These are phyloP conservation scores for Aspergillus avenaceus DNA, from an alignment of 495 filamentous ascomycete species.

Conservation along the genomic window DNA sequence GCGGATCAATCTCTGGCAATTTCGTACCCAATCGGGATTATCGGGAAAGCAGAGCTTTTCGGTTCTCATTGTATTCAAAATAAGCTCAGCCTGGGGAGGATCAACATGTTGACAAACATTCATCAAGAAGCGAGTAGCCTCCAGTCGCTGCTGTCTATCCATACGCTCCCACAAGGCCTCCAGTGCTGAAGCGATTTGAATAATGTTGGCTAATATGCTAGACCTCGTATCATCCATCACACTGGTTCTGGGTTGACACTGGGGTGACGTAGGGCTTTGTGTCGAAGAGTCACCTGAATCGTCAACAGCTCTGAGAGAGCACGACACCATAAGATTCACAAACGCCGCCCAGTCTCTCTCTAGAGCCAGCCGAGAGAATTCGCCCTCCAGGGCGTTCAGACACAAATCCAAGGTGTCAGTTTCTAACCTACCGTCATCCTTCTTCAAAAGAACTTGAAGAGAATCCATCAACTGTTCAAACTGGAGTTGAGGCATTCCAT, in stretches of 20 bases:
- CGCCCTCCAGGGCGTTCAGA: conserved; percentile 38
- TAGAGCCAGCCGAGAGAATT: conserved; percentile 28
- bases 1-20: conserved; percentile 57
- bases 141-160: conserved; percentile 33
- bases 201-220: conserved; percentile 35
- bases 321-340: conserved; percentile 53
- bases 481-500: conserved; percentile 56
- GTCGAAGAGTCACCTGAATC: conserved; percentile 19
- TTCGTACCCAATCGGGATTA: conserved; percentile 60
- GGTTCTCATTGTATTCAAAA: conserved; percentile 34
- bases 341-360: conserved; percentile 32
- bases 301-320: conserved; percentile 56
- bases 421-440: conserved; percentile 49
- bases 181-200: conserved; percentile 34
- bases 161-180: conserved; percentile 42
- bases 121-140: conserved; percentile 35
- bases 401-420: conserved; percentile 53
- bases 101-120: conserved; percentile 37
- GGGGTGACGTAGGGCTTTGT: conserved; percentile 18
- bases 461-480: conserved; percentile 53
- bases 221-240: conserved; percentile 35
- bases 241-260: conserved; percentile 16
- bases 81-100: conserved; percentile 39
- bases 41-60: conserved; percentile 66
- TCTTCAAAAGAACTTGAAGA: conserved; percentile 49